Percentiles rank a stretch among this genome's conserved stretches.
Evolutionary conservation across 2,329 filamentous ascomycete species (phyloP).

Genomic region (Myotisia sp.): DNA sequence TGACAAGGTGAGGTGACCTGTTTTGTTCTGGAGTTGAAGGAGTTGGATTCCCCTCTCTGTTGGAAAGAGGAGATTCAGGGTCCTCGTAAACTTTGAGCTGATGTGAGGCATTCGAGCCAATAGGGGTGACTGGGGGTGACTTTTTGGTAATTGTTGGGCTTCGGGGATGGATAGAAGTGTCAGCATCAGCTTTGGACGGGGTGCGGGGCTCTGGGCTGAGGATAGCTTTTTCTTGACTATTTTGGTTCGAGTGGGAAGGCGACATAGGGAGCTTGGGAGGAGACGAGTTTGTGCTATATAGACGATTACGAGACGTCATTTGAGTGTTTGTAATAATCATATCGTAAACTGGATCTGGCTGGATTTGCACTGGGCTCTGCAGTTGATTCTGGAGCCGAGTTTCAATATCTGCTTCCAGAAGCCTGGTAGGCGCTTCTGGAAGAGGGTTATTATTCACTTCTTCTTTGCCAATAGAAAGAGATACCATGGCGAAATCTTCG

Average conservation of each 20-base stretch:
- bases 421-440: not conserved
- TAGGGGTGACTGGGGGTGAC: not conserved
- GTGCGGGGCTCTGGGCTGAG: not conserved
- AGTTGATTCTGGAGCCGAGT: not conserved
- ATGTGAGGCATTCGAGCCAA: constrained; percentile 7
- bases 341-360: not conserved
- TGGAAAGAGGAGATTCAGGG: constrained; percentile 27
- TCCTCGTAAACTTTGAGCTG: constrained; percentile 40
- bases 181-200: not conserved
- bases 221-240: not conserved
- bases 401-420: not conserved
- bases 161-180: not conserved
- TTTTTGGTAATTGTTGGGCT: not conserved
- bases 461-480: constrained; percentile 6
- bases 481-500: constrained; percentile 1
- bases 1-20: constrained; percentile 14
- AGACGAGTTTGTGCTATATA: constrained; percentile 21
- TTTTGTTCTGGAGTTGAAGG: constrained; percentile 12
- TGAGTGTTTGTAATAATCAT: not conserved
- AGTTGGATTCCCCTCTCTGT: constrained; percentile 14
- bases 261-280: constrained; percentile 1
- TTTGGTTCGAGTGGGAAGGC: not conserved
- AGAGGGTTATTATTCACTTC: not conserved
- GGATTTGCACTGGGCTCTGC: not conserved
- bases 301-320: constrained; percentile 6